These are phyloP conservation scores for Stephanodiscus triporus DNA, from an alignment of 108 stramenopile genomes.

Conservation along the genomic window DNA sequence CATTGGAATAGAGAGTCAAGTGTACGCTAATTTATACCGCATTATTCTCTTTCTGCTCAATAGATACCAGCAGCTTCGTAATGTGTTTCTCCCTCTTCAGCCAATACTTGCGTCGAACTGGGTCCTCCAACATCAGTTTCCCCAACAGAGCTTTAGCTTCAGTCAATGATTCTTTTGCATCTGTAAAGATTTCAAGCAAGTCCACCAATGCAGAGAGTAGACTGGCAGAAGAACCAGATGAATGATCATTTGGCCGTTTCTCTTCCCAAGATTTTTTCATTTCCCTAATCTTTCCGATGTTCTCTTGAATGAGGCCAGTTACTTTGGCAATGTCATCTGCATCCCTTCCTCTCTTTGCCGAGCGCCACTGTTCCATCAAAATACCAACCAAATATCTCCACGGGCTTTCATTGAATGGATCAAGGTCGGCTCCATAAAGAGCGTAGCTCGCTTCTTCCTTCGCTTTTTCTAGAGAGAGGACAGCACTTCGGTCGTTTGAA, in stretches of 20 bases:
- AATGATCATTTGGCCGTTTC: conserved; percentile 16
- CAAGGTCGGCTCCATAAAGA: conserved; percentile 55
- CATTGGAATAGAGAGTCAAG: background rate
- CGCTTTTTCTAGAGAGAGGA: conserved; percentile 50
- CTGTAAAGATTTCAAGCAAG: conserved; percentile 62
- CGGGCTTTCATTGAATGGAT: conserved; percentile 88
- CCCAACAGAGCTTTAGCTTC: conserved; percentile 50
- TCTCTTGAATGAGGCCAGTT: conserved; percentile 19
- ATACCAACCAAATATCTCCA: conserved; percentile 83
- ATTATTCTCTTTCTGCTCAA: background rate
- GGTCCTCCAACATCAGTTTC: conserved; percentile 54
- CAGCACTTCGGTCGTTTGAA: conserved; percentile 14
- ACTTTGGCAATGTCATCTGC: conserved; percentile 20
- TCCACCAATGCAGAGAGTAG: conserved; percentile 72
- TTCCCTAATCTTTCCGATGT: conserved; percentile 36
- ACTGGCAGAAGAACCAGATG: conserved; percentile 47
- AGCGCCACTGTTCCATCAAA: conserved; percentile 71
- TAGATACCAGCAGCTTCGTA: conserved; percentile 8
- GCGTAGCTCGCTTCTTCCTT: conserved; percentile 69
- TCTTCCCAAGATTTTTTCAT: conserved; percentile 45
- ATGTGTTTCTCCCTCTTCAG: conserved; percentile 47
- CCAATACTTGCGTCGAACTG: conserved; percentile 85
- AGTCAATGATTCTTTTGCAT: conserved; percentile 47
- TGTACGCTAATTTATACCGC: background rate
- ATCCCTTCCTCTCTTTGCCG: conserved; percentile 23